Conservation (phyloP, 768 basidiomycete species). For the Lentinula aciculospora region DNA sequence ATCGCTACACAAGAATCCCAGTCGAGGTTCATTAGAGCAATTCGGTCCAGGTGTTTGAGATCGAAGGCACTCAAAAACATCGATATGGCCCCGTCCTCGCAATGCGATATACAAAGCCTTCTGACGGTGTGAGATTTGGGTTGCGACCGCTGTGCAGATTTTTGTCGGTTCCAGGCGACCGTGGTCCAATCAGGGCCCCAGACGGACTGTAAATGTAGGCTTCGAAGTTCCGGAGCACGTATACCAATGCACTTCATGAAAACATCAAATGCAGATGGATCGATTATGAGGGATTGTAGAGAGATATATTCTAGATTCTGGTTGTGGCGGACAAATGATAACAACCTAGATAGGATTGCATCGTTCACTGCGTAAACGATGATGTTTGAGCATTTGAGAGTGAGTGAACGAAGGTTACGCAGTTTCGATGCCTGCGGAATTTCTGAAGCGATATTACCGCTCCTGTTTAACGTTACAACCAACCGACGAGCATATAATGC, state of each 20-base stretch:
- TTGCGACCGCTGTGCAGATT: neutral
- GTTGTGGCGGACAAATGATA: conserved; percentile 1
- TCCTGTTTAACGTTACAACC: neutral
- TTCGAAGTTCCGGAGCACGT: neutral
- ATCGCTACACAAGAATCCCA: neutral
- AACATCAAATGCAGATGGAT: neutral
- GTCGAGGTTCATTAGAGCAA: neutral
- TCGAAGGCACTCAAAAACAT: neutral
- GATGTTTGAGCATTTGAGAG: neutral
- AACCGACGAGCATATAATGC: neutral
- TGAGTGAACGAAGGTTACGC: neutral
- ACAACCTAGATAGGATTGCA: neutral
- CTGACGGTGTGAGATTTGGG: neutral
- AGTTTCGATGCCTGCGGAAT: neutral
- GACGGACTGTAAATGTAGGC: neutral
- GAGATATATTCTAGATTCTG: neutral
- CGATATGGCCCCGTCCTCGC: neutral
- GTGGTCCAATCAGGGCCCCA: conserved; percentile 1
- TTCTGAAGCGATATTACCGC: neutral
- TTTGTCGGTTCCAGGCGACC: neutral
- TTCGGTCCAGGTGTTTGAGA: neutral
- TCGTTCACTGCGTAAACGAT: conserved; percentile 2
- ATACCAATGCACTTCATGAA: neutral
- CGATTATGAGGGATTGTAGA: neutral
- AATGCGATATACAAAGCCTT: neutral